These are phyloP conservation scores for Septoria linicola DNA, from an alignment of 2,329 filamentous ascomycete genomes.

Conservation along the genomic window DNA sequence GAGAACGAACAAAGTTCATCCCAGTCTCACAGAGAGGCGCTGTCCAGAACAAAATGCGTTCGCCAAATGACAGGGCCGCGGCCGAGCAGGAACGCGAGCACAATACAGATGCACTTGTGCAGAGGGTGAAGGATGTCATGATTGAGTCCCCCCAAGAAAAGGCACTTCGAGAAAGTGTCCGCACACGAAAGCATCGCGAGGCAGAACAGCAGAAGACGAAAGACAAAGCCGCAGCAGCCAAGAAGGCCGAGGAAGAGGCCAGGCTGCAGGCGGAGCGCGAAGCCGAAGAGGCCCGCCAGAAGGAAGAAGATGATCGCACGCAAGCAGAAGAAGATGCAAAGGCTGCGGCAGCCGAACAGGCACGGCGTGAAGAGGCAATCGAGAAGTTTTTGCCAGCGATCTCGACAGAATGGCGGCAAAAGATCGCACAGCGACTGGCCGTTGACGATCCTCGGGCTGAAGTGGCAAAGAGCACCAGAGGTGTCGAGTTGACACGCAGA, in stretches of 20 bases:
- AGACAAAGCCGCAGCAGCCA: conserved; percentile 7
- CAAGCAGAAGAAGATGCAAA: conserved; percentile 15
- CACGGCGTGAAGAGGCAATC: conserved; percentile 7
- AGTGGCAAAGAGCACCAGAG: conserved; percentile 39
- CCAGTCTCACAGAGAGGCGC: background rate
- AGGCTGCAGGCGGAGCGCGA: conserved; percentile 14
- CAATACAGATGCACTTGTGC: conserved; percentile 15
- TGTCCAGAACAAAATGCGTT: background rate
- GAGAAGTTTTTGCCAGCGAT: conserved; percentile 31
- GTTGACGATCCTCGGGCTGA: conserved; percentile 20
- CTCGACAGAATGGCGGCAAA: conserved; percentile 42
- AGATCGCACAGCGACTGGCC: conserved; percentile 40
- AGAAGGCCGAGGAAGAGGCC: conserved; percentile 17
- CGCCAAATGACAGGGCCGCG: background rate
- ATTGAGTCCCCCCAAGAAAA: conserved; percentile 21
- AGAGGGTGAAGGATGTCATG: conserved; percentile 14
- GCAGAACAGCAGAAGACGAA: conserved; percentile 11
- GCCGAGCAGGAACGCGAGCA: conserved; percentile 10
- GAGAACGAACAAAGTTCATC: too few relatives aligned
- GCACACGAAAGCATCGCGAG: conserved; percentile 17
- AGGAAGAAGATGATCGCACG: conserved; percentile 17
- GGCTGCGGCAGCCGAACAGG: conserved; percentile 12
- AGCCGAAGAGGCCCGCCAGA: conserved; percentile 16
- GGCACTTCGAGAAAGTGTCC: conserved; percentile 11
- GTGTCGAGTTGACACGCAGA: conserved; percentile 49